Conservation (phyloP, 805 yeast genomes). For the Candida glaebosa region DNA sequence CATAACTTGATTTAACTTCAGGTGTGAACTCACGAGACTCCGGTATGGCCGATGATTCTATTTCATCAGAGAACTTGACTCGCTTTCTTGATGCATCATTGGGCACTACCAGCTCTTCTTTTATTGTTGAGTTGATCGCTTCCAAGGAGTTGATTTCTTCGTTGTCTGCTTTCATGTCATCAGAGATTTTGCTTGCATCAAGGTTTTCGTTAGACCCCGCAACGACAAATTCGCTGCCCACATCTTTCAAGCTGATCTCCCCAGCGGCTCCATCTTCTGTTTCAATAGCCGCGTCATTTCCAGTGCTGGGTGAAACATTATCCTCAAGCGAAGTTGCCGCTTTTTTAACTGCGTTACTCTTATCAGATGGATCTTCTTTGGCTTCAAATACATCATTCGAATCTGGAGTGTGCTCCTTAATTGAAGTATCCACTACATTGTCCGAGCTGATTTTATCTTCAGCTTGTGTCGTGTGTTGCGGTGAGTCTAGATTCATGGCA, state of each 20-base stretch:
- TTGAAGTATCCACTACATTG: no score
- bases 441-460: no score
- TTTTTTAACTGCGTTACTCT: not conserved
- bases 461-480: no score
- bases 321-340: no score
- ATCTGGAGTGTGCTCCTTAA: not conserved
- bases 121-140: not conserved
- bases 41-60: constrained; percentile 6
- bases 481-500: no score
- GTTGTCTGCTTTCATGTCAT: no score
- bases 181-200: no score
- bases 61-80: constrained; percentile 22
- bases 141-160: no score
- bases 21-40: constrained; percentile 9
- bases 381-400: not conserved
- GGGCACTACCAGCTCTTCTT: constrained; percentile 1
- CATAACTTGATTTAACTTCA: constrained; percentile 2
- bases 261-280: not conserved
- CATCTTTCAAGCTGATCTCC: no score
- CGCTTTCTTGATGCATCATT: constrained; percentile 11
- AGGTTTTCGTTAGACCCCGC: no score
- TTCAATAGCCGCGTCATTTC: not conserved
- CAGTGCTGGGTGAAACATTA: no score
- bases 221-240: no score
- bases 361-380: not conserved